Evolutionary conservation across 805 yeast genomes (phyloP), one percentile per base, ranked within the genome.

Genomic region (Teunomyces tritomae): DNA sequence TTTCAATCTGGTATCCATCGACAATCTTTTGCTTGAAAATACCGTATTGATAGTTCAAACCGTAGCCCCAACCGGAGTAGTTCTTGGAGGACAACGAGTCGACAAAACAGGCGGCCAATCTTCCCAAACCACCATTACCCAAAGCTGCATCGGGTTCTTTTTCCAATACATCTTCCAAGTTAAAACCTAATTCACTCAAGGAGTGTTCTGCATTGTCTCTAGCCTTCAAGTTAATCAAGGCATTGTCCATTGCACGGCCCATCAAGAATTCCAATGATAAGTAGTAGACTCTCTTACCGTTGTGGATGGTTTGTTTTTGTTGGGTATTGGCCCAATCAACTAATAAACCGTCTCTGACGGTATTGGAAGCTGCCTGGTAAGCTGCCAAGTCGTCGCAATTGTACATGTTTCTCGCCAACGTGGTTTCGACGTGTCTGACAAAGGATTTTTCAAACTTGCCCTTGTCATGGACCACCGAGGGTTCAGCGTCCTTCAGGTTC

Each of bases 21-120:
- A 89, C 78, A 61, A 90, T 89, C 65, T 83, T 83, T 71, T 90
- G 97, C 56, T 89, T 81, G 70, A 90, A 90, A 57, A 90, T 90
- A 65, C 97, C 97, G 63, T 91, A 90, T 68, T 89, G 89, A 71
- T 90, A 90, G 64, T 96, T 85, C 57, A 90, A 73, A 50, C 97
- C 97, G 65, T 90, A 90, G 53, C 97, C 97, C 97, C 97, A 90
- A 44, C 96, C 96, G 13, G 95, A 89, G 65, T 87, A 88, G 66
- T 87, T 84, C 55, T 87, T 85, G 4, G 96, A 83, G 30, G 94
- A 82, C 64, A 90, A 72, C 1, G 96, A 89, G 70, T 91, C 97
- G 42, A 90, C 81, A 63, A 89, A 90, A 69, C 97, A 91, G 16
- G 97, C 96, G 17, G 97, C 97, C 62, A 90, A 76, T 64, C 97